Evolutionary conservation across 1,284 basidiomycete genomes (phyloP), one percentile per base, ranked within the genome.

Genomic region (Lentinus polychrous): DNA sequence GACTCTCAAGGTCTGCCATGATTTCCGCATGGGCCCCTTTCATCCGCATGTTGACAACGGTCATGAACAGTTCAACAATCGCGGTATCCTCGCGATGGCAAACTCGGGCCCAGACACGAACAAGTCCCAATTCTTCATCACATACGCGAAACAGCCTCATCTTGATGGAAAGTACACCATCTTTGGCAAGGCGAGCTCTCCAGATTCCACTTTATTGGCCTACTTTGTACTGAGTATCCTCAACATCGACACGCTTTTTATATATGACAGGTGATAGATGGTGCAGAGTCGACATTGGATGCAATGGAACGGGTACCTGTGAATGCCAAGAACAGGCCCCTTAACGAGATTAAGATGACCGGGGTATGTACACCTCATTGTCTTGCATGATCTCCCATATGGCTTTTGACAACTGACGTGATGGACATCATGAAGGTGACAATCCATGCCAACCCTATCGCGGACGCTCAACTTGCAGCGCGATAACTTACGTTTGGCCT

Each of bases 61-160:
- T 15, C 40, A 35, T 18, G 12, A 31, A 45, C 64, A 94, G 92
- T 97, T 98, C 73, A 96, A 96, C 67, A 74, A 82, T 47, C 81
- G 94, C 54, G 94, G 94, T 15, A 78, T 96, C 54, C 83, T 96
- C n/a, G 94, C 94, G 20, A 96, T 97, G 92, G 94, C 94, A 45
- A 97, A 97, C 66, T 86, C 88, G 3, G 94, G 94, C 0, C 86
- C 87, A 18, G 89, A 95, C 65, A 85, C 88, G 17, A 97, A 96
- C 72, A 96, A 95, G 68, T 91, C 91, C 2, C 86, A 95, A 68
- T 95, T 96, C 70, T 95, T 96, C 70, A 83, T 97, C 62, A 86
- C 92, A 1, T 97, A 95, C 62, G 73, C 86, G 0, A 96, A 96
- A 62, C 93, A 96, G 60, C 69, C 88, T 1, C 93, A 95, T 61